These are phyloP conservation scores for Vitis hybrid DNA, from an alignment of 177 flowering plant genomes.

Conservation along the genomic window DNA sequence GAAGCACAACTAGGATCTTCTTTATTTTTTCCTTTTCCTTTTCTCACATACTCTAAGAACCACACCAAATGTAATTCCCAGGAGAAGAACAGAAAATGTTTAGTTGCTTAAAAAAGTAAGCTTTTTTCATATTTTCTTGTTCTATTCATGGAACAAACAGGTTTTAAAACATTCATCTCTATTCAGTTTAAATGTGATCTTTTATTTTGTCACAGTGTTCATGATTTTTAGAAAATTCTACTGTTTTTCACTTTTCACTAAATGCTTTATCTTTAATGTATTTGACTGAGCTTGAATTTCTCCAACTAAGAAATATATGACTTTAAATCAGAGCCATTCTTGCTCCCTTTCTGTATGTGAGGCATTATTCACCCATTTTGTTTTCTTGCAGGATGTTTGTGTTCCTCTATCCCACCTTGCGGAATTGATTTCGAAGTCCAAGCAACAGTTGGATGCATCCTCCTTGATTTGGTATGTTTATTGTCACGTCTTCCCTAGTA, in stretches of 20 bases:
- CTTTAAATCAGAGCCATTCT: too few relatives aligned
- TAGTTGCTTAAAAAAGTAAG: background rate
- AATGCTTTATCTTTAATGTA: too few relatives aligned
- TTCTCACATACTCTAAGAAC: background rate
- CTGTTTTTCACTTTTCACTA: too few relatives aligned
- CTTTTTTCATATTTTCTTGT: background rate
- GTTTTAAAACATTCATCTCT: too few relatives aligned
- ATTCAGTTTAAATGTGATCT: too few relatives aligned
- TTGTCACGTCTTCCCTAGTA: background rate
- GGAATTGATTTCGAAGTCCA: conserved; percentile 80
- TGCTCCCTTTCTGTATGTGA: too few relatives aligned
- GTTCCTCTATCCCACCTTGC: conserved; percentile 90
- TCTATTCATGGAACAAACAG: too few relatives aligned
- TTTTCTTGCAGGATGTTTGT: conserved; percentile 78
- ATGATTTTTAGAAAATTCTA: too few relatives aligned
- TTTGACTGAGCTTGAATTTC: too few relatives aligned
- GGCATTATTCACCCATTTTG: background rate
- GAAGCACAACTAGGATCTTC: conserved; percentile 1
- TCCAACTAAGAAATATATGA: too few relatives aligned
- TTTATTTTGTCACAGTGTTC: too few relatives aligned
- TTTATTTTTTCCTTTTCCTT: background rate
- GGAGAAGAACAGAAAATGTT: too few relatives aligned
- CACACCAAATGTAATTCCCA: background rate
- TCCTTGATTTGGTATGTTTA: conserved; percentile 65
- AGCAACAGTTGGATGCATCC: conserved; percentile 77